phyloP scores from a whole-genome alignment of 2,329 filamentous ascomycete genomes.

The Aspergillus texensis region DNA sequence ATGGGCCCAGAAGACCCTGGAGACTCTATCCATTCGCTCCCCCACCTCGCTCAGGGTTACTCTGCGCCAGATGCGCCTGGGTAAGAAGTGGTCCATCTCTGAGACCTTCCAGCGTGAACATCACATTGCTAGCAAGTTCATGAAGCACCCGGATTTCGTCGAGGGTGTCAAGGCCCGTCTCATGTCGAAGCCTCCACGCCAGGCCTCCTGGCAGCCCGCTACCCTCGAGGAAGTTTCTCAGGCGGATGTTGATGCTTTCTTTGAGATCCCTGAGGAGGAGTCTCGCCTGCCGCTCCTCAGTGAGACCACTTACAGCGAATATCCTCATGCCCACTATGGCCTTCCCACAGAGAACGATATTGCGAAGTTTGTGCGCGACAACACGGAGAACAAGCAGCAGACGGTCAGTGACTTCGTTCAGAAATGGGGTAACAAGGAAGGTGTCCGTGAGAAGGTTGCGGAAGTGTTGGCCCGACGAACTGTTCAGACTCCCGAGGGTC shows the following conservation, averaged over 20 bases:
- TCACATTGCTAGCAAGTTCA: slow-evolving; percentile 82
- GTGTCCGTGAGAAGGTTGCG: slow-evolving; percentile 66
- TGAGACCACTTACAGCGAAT: slow-evolving; percentile 64
- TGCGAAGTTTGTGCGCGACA: slow-evolving; percentile 44
- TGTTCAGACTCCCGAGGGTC: slow-evolving; percentile 45
- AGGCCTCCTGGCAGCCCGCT: slow-evolving; percentile 75
- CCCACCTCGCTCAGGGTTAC: slow-evolving; percentile 86
- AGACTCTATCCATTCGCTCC: slow-evolving; percentile 75
- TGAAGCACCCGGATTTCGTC: slow-evolving; percentile 86
- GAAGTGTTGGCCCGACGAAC: slow-evolving; percentile 71
- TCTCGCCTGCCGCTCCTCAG: slow-evolving; percentile 64
- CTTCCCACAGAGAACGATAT: slow-evolving; percentile 70
- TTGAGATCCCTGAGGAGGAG: slow-evolving; percentile 54
- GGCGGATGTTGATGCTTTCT: slow-evolving; percentile 69
- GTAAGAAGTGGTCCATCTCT: slow-evolving; percentile 74
- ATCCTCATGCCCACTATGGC: slow-evolving; percentile 70
- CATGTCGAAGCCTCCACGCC: slow-evolving; percentile 66
- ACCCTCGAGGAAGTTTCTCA: slow-evolving; percentile 68
- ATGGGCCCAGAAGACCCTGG: slow-evolving; percentile 79
- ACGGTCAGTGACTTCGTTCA: slow-evolving; percentile 66
- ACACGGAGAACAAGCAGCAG: slow-evolving; percentile 56
- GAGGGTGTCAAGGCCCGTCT: slow-evolving; percentile 86
- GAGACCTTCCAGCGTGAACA: slow-evolving; percentile 86
- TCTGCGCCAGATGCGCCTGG: slow-evolving; percentile 78
- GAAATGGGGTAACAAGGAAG: slow-evolving; percentile 65